These are phyloP conservation scores for Rhizopogon hawkerae DNA, from an alignment of 1,284 basidiomycete genomes.

Conservation along the genomic window DNA sequence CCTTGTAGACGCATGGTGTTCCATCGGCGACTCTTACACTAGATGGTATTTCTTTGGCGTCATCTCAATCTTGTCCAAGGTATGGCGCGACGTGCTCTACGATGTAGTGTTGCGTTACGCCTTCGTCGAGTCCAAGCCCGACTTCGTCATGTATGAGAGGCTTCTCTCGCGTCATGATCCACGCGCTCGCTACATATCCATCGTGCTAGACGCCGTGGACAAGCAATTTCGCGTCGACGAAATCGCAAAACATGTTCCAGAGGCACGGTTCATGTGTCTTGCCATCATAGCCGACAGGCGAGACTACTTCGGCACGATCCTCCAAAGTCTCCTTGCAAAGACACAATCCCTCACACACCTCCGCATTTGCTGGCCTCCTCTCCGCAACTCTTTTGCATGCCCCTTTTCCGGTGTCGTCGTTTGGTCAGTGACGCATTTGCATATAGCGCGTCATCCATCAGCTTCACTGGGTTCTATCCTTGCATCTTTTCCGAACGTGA, in stretches of 20 bases:
- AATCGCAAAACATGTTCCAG: constrained; percentile 2
- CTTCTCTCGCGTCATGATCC: constrained; percentile 1
- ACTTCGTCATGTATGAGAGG: background rate
- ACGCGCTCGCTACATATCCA: background rate
- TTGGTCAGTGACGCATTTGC: constrained; percentile 1
- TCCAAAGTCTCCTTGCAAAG: constrained; percentile 2
- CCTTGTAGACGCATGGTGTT: constrained; percentile 1
- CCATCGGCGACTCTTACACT: background rate
- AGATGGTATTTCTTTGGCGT: constrained; percentile 3
- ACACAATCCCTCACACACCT: constrained; percentile 1
- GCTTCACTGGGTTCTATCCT: constrained; percentile 4
- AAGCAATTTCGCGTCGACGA: background rate
- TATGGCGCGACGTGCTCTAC: constrained; percentile 3
- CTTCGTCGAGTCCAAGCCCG: background rate
- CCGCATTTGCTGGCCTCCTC: constrained; percentile 4
- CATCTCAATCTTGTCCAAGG: constrained; percentile 1
- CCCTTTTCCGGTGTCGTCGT: background rate
- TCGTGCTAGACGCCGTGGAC: background rate
- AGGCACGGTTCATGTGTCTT: constrained; percentile 1
- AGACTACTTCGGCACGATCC: background rate
- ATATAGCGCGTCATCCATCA: constrained; percentile 4
- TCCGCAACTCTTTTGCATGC: constrained; percentile 1
- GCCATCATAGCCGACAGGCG: constrained; percentile 1
- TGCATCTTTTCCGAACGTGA: constrained; percentile 3
- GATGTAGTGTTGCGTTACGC: constrained; percentile 3